Percentiles rank a stretch among this genome's conserved stretches.
Conservation (phyloP, 352 stramenopile genomes). For the Pseudoperonospora humuli region DNA sequence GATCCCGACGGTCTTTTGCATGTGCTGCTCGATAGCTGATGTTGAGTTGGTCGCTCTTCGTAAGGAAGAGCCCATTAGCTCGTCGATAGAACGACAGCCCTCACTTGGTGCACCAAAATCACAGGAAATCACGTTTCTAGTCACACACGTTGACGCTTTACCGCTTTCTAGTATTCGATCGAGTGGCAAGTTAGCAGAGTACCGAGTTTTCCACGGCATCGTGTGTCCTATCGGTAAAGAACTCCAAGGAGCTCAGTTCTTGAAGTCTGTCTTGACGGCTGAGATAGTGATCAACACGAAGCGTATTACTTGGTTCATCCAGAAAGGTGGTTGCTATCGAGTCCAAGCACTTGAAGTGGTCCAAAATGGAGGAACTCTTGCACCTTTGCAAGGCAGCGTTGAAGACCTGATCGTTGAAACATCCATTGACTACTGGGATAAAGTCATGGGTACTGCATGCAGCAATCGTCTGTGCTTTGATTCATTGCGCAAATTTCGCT, state of each 20-base stretch:
- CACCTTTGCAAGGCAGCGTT: slow-evolving; percentile 1
- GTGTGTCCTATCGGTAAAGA: slow-evolving; percentile 14
- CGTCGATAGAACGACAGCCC: slow-evolving; percentile 1
- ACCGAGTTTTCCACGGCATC: slow-evolving; percentile 33
- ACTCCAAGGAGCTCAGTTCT: slow-evolving; percentile 2
- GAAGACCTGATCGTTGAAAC: slow-evolving; percentile 10
- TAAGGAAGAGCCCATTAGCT: slow-evolving; percentile 3
- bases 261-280: slow-evolving; percentile 11
- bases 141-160: slow-evolving; percentile 29
- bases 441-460: background rate
- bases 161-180: slow-evolving; percentile 4
- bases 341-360: slow-evolving; percentile 13
- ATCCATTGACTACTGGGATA: slow-evolving; percentile 9
- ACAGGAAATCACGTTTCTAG: slow-evolving; percentile 14
- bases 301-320: slow-evolving; percentile 24
- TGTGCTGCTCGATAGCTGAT: slow-evolving; percentile 17
- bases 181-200: slow-evolving; percentile 13
- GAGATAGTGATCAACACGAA: slow-evolving; percentile 27
- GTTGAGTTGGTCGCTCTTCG: slow-evolving; percentile 21
- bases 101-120: background rate
- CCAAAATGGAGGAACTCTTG: background rate
- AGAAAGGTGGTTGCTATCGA: slow-evolving; percentile 30
- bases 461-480: slow-evolving; percentile 8
- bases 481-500: background rate
- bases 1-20: slow-evolving; percentile 13